Conservation (phyloP, 23 red algal species). For the Gracilariopsis chorda region DNA sequence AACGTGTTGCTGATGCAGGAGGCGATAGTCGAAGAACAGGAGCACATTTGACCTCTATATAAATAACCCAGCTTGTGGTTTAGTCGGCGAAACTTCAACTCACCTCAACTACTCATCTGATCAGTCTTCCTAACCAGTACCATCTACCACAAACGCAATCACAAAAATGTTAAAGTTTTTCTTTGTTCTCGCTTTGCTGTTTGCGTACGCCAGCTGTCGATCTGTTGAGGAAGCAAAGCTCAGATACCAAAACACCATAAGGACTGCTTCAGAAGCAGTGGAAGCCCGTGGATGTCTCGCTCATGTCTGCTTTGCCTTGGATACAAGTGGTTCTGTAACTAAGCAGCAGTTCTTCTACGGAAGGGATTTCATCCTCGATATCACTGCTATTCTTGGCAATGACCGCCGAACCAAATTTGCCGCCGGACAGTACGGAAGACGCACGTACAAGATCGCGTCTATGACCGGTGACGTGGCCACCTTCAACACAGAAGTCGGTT, state of each 20-base stretch:
- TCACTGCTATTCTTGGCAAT: not conserved
- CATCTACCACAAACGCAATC: no score
- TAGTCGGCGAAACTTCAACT: no score
- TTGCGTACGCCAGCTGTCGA: not conserved
- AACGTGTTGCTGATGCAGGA: no score
- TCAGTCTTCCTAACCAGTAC: no score
- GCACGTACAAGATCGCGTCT: not conserved
- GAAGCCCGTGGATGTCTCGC: not conserved
- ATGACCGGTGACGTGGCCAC: not conserved
- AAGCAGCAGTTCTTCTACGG: not conserved
- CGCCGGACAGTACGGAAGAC: not conserved
- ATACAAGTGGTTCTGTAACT: not conserved
- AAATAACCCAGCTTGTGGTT: no score
- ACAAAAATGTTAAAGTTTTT: not conserved
- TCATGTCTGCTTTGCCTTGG: slow-evolving; percentile 30
- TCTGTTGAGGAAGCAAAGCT: not conserved
- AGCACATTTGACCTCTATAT: no score
- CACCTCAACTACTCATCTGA: no score
- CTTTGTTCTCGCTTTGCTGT: not conserved
- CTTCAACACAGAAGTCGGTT: not conserved
- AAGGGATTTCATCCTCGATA: slow-evolving; percentile 22
- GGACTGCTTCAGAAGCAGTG: not conserved
- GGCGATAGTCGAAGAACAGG: no score
- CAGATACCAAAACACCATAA: not conserved
- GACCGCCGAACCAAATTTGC: not conserved